A percentile compares a stretch with the other conserved stretches of the same genome.
These are phyloP conservation scores for Didymella arachidicola DNA, from an alignment of 2,329 filamentous ascomycete species.

Conservation along the genomic window DNA sequence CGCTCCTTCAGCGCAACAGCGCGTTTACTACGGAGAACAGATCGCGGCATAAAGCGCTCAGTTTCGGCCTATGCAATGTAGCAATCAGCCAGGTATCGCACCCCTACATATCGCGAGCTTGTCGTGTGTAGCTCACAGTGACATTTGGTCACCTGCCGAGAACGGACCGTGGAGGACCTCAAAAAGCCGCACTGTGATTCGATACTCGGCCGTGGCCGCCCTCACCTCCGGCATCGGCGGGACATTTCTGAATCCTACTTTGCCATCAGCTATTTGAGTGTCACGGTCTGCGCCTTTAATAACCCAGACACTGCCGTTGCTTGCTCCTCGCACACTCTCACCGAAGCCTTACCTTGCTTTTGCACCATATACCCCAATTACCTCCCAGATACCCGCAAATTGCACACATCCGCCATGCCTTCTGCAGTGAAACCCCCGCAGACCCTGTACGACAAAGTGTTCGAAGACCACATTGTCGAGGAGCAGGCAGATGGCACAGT, in stretches of 20 bases:
- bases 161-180: conserved; percentile 13
- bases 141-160: conserved; percentile 14
- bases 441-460: conserved; percentile 98
- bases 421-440: conserved; percentile 73
- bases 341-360: conserved; percentile 8
- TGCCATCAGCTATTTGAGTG: conserved; percentile 38
- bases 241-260: conserved; percentile 37
- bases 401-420: conserved; percentile 69
- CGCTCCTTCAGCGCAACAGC: conserved; percentile 7
- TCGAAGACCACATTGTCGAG: conserved; percentile 92
- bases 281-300: conserved; percentile 37
- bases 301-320: conserved; percentile 15
- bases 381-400: conserved; percentile 10
- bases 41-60: conserved; percentile 16
- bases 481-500: conserved; percentile 94
- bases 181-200: conserved; percentile 38
- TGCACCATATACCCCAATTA: conserved; percentile 10
- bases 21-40: conserved; percentile 3
- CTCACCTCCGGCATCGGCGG: conserved; percentile 43
- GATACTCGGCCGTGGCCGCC: conserved; percentile 27
- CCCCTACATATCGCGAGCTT: conserved; percentile 9
- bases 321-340: conserved; percentile 8
- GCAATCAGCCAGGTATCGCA: conserved; percentile 3
- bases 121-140: conserved; percentile 5
- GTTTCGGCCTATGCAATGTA: conserved; percentile 10